Evolutionary conservation across 1,139 yeast species (phyloP), one percentile per base, ranked within the genome.

Genomic region (Suhomyces bolitotheri): DNA sequence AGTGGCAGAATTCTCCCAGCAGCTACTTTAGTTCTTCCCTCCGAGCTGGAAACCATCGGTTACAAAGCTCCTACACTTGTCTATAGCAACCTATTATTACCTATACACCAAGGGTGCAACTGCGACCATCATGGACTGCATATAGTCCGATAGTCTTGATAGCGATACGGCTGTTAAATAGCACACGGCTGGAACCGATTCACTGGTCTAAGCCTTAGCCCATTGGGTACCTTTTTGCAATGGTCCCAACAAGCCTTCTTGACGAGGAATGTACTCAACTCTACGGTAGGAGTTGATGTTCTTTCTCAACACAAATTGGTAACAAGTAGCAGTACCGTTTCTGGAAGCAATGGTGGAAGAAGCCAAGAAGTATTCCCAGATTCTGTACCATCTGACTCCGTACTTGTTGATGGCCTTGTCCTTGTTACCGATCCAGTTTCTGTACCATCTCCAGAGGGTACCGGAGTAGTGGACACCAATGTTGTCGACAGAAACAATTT

Each of bases 381-480:
- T 87, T 66, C 95, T 81, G 69, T 72, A 89, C 96, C 96, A 88
- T 68, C 81, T 82, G 51, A 76, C 66, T 51, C 97, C 97, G 56
- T 89, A 88, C 69, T 85, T 86, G 70, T 78, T 76, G 42, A 82
- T 72, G 44, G 78, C 88, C 58, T 78, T 71, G 36, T 86, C 92
- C 66, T 76, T 78, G 79, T 88, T 88, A 44, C 82, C 83, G 53
- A 84, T 61, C 97, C 97, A 88, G 78, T 88, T 89, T 64, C 94
- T 73, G 78, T 89, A 89, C 97, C 96, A 88, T 69, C 82, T 80
- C 90, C 94, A 87, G 56, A 88, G 70, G 39, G 97, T 88, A 32
- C 92, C 88, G 41, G 95, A 85, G 70, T 88, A 88, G 61, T 86
- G 92, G 38, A 88, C 95, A 62, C 97, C 96, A 53, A 88, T 83